Percentiles rank a stretch among this genome's conserved stretches.
These are phyloP conservation scores for Termitomyces sp. DNA, from an alignment of 768 basidiomycete species.

Conservation along the genomic window DNA sequence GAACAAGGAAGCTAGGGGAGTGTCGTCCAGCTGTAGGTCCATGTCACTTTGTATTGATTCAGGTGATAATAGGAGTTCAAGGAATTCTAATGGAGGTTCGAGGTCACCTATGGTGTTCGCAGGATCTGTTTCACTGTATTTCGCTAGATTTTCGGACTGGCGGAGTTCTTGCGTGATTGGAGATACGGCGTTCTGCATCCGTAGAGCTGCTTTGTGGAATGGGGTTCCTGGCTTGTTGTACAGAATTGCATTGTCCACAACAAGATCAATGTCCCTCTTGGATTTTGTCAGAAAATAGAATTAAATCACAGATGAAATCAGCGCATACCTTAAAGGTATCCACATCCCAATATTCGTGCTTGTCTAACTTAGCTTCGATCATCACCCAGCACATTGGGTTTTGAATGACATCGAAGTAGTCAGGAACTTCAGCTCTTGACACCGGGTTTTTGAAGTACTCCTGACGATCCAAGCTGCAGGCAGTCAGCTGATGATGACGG, in stretches of 20 bases:
- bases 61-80: conserved; percentile 52
- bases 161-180: conserved; percentile 42
- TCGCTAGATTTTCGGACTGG: not conserved
- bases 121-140: not conserved
- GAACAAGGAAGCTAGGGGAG: conserved; percentile 66
- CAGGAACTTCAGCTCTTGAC: conserved; percentile 70
- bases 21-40: conserved; percentile 48
- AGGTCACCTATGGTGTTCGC: conserved; percentile 57
- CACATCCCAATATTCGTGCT: conserved; percentile 77
- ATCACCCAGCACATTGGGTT: conserved; percentile 85
- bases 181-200: conserved; percentile 42
- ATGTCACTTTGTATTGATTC: conserved; percentile 48
- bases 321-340: conserved; percentile 62
- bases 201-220: conserved; percentile 64
- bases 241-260: conserved; percentile 77
- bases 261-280: conserved; percentile 78
- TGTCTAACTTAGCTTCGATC: conserved; percentile 79
- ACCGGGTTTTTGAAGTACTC: conserved; percentile 84
- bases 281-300: not conserved
- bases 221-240: conserved; percentile 80
- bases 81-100: conserved; percentile 58
- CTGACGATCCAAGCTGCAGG: conserved; percentile 59
- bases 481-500: not conserved
- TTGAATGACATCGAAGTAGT: conserved; percentile 86
- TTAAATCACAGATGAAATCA: not conserved